These are phyloP conservation scores for Sequoiadendron giganteum DNA, from an alignment of 75 land plant genomes.

Conservation along the genomic window DNA sequence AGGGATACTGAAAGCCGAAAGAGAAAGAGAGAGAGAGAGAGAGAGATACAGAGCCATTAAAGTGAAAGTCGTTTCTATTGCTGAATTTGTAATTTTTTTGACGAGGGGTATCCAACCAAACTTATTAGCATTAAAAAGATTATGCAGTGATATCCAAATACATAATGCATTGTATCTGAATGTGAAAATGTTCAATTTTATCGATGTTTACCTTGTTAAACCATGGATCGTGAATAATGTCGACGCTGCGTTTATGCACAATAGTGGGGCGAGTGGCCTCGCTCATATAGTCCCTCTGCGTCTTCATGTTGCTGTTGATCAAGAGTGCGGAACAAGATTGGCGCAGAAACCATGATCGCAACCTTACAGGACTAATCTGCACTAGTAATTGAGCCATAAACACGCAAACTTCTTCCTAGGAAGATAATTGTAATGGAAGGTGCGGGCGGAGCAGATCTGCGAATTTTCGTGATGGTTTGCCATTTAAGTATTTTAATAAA, in stretches of 20 bases:
- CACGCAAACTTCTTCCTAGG: background rate
- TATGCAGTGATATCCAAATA: conserved; percentile 3
- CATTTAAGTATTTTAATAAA: too few relatives aligned
- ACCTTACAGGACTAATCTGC: background rate
- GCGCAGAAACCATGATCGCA: background rate
- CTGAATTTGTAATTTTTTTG: too few relatives aligned
- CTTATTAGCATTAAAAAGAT: background rate
- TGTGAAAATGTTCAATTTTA: background rate
- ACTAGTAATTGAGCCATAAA: background rate
- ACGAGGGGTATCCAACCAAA: background rate
- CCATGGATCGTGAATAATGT: conserved; percentile 99
- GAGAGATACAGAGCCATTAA: background rate
- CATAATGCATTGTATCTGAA: background rate
- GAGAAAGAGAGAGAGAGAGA: background rate
- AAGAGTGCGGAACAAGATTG: background rate
- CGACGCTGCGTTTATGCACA: conserved; percentile 91
- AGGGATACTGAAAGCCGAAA: too few relatives aligned
- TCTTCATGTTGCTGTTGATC: background rate
- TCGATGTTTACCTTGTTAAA: conserved; percentile 83
- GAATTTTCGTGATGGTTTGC: too few relatives aligned
- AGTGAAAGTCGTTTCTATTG: too few relatives aligned
- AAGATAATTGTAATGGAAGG: too few relatives aligned
- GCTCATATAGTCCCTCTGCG: background rate
- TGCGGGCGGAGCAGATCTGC: too few relatives aligned
- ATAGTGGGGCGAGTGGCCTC: conserved; percentile 81